phyloP scores from a whole-genome alignment of 768 basidiomycete genomes.

The Hericium alpestre region DNA sequence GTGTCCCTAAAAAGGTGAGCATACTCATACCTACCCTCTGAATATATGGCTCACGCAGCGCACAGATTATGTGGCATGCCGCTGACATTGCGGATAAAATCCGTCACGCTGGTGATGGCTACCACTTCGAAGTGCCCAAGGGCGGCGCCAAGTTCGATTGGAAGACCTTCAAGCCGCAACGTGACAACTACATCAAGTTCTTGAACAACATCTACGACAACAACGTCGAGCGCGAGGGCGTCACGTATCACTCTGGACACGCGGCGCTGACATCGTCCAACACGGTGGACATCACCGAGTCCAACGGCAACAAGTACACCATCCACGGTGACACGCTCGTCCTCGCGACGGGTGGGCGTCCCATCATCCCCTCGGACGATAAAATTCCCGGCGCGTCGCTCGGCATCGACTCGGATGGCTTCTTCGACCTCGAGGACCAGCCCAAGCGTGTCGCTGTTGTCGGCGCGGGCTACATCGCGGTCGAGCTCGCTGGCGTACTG shows the following conservation, averaged over 20 bases:
- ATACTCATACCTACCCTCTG: background rate
- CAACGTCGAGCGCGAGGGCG: constrained; percentile 79
- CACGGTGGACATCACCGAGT: constrained; percentile 60
- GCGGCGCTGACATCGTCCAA: constrained; percentile 62
- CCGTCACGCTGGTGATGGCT: constrained; percentile 59
- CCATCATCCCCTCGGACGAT: constrained; percentile 67
- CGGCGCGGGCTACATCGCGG: constrained; percentile 96
- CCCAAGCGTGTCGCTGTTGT: constrained; percentile 90
- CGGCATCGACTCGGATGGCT: constrained; percentile 91
- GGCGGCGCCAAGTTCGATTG: constrained; percentile 64
- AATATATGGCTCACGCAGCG: background rate
- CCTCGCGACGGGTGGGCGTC: constrained; percentile 80
- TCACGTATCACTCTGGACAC: constrained; percentile 77
- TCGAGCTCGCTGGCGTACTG: constrained; percentile 92
- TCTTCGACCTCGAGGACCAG: constrained; percentile 85
- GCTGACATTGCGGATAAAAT: constrained; percentile 84
- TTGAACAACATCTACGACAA: constrained; percentile 87
- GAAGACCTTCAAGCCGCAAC: constrained; percentile 83
- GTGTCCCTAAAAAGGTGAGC: constrained; percentile 90
- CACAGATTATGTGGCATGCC: constrained; percentile 95
- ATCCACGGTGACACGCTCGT: constrained; percentile 70
- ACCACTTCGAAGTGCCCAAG: constrained; percentile 45
- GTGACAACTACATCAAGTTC: constrained; percentile 87
- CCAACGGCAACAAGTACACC: constrained; percentile 59
- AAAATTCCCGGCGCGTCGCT: constrained; percentile 81